phyloP scores from a whole-genome alignment of 2,329 filamentous ascomycete genomes.

The Geoglossum cookeanum region DNA sequence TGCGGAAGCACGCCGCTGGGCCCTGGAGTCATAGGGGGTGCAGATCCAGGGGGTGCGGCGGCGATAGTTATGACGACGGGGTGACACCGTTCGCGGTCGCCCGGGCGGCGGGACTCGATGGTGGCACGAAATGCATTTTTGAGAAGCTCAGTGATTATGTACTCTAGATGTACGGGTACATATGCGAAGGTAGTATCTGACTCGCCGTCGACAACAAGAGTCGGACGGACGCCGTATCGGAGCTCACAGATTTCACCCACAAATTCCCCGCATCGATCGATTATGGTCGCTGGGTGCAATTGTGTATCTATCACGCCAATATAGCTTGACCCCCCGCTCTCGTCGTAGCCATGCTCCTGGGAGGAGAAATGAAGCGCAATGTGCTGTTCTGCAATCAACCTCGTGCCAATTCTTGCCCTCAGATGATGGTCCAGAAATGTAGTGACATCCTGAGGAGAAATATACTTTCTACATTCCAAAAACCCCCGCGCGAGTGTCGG shows the following conservation, averaged over 20 bases:
- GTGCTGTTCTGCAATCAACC: conserved; percentile 90
- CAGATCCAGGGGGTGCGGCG: conserved; percentile 34
- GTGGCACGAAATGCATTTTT: conserved; percentile 95
- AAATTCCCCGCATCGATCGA: conserved; percentile 71
- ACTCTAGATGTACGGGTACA: conserved; percentile 89
- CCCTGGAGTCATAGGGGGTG: conserved; percentile 5
- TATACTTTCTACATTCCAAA: conserved; percentile 81
- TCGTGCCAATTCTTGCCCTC: conserved; percentile 79
- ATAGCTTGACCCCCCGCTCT: conserved; percentile 32
- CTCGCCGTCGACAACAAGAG: conserved; percentile 65
- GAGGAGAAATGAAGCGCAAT: conserved; percentile 67
- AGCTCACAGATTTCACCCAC: conserved; percentile 94
- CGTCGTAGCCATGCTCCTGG: conserved; percentile 36
- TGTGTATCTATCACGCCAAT: conserved; percentile 93
- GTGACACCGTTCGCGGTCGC: conserved; percentile 43
- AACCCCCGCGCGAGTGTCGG: conserved; percentile 83
- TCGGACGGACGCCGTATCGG: conserved; percentile 77
- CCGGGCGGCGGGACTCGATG: conserved; percentile 43
- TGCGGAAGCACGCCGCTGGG: neutral
- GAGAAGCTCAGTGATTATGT: conserved; percentile 87
- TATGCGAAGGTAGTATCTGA: conserved; percentile 79
- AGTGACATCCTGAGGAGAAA: conserved; percentile 65
- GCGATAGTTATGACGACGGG: conserved; percentile 88
- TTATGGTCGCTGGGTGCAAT: conserved; percentile 59
- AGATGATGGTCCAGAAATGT: conserved; percentile 85